Base-by-base conservation (phyloP, 495 filamentous ascomycete species). In the Pyronema domesticum region DNA sequence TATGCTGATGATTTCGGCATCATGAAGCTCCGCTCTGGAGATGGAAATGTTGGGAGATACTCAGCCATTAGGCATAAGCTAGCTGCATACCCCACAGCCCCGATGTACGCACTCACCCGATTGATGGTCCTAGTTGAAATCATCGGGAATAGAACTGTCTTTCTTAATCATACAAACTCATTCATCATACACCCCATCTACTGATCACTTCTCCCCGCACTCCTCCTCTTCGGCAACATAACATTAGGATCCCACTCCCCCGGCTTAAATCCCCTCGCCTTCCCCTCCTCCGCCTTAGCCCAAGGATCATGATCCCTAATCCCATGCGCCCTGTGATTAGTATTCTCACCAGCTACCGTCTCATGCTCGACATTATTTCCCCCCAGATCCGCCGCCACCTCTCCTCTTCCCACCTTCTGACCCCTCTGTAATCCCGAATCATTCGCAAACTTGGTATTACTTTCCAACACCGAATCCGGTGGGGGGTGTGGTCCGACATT, bases 401-500 rank as follows among this genome's bases (percentile, higher is more conserved):
- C 44, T 9, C 44, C 52, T 3, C 51, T 37, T 1, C 48, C 60
- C 34, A n/a, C 7, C 3, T 23, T 6, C 49, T 54, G 53, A 2
- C 36, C 37, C 19, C 18, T 40, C 39, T 53, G 43, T 17, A 54
- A 17, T 45, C 58, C 58, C 3, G 36, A 46, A 14, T 57, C 58
- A 17, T 35, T 50, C 6, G 39, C 10, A 46, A 57, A 43, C 53
- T 53, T 62, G 5, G 52, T 51, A 40, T 46, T 60, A 6, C 39
- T 47, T 36, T 56, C 58, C 3, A 60, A 6, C 13, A 56, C 46
- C 10, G 55, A 54, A 0, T 51, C 44, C 14, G 4, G 13, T 11
- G 51, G 51, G 7, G 55, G 58, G 18, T 54, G 58, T 56, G 69
- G 52, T 46, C 60, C 46, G 61, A 62, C 55, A 68, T 57, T 13